Evolutionary conservation across 306 rosid species (phyloP), one percentile per base, ranked within the genome.

Genomic region (Fagus sylvatica): DNA sequence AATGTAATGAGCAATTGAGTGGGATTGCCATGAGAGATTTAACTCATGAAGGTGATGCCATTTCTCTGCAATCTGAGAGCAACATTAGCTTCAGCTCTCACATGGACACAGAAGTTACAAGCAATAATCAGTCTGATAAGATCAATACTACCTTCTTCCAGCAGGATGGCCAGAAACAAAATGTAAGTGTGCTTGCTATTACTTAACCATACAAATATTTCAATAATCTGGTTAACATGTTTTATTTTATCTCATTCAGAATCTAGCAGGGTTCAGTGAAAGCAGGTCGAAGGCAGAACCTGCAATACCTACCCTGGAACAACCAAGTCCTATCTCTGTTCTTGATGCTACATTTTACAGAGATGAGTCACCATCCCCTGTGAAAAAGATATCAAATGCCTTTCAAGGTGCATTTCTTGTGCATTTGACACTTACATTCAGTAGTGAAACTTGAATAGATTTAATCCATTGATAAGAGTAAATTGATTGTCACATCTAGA

Each of bases 291-390:
- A 30, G 76, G 80, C 85, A 69, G 91, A 84, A 81, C 77, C 79
- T 53, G 71, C 74, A 75, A 76, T 61, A 79, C 80, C 75, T 42
- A 84, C 77, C 73, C 51, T 82, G 32, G 98, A 92, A 78, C 97
- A 92, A 78, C 98, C 96, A 55, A 95, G 98, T 80, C 98, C 98
- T 53, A 84, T 91, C 75, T 95, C 98, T 34, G 98, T 95, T 80
- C 98, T 95, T 61, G 98, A 94, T 81, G 84, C 92, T 60, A 78
- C 93, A 80, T 92, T 92, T 80, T 95, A 87, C 71, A 81, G 88
- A 74, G 98, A 95, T 7, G 98, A 95, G 53, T 93, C 97, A 3
- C 98, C 97, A 66, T 95, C 98, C 72, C 98, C 98, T 8, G 87
- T 95, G 77, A 92, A 81, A 87, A 92, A 83, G 89, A 89, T 69